Base-by-base conservation (phyloP, 108 stramenopile species). In the Skeletonema tropicum region DNA sequence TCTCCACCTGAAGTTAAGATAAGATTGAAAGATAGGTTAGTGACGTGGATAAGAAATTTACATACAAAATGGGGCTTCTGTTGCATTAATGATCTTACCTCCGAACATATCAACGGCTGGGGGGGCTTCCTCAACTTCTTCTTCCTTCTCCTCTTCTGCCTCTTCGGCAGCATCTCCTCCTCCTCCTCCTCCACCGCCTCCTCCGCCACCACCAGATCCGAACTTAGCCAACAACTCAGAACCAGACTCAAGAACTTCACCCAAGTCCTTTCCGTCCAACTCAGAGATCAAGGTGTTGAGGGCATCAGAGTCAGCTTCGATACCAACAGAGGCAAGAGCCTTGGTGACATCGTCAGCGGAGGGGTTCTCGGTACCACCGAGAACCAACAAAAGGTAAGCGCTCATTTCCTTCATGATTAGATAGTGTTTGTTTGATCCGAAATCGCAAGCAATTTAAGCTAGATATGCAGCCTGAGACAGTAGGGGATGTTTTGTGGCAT, bases 251-350 rank as follows among this genome's bases (percentile, higher is more conserved):
- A 99, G 84, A 45, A 98, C 67, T 76, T 97, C 97, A 38, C 45
- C 66, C 61, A 99, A 68, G 70, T 96, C 94, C 94, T 99, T 98
- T 65, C 98, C 99, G 67, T 97, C 98, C 63, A 99, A 63, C 59
- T 97, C 97, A 19, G 86, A 64, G 48, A 98, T 73, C 61, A 98
- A 80, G 11, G 55, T 72, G 63, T 57, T 66, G 25, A 97, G 86
- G 48, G 76, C 70, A 33, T 74, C 96, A 8, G 82, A 79, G 67
- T 99, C 97, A 29, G 74, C 83, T 83, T 97, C 97, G 38, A 98
- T 80, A 63, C 98, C 97, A 52, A 96, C 96, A 55, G 93, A 67
- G 55, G 91, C 67, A 35, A 98, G 85, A 8, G 97, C 94, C 70
- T 68, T 86, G 57, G 88, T 93, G 80, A 99, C 93, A 85, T 98